Conservation (phyloP, 2,329 filamentous ascomycete species). For the Trichophyton rubrum region DNA sequence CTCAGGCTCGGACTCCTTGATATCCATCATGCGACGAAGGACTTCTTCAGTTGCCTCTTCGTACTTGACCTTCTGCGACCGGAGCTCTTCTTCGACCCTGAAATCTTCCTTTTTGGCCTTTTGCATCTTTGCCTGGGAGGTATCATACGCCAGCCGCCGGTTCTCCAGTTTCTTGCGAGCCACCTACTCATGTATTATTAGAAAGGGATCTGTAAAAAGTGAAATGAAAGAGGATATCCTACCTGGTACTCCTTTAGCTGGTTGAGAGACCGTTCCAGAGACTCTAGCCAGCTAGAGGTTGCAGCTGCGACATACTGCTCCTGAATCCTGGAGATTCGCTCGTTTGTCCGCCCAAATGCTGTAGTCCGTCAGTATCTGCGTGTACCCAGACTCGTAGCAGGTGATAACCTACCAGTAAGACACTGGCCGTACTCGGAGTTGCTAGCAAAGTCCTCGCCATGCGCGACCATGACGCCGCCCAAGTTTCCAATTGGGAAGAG, state of each 20-base stretch:
- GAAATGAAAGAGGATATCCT: constrained; percentile 19
- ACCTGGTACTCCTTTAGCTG: constrained; percentile 99
- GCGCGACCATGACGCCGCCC: constrained; percentile 71
- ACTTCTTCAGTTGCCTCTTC: constrained; percentile 93
- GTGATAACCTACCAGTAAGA: constrained; percentile 45
- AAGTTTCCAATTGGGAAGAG: constrained; percentile 65
- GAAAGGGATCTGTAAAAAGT: not conserved
- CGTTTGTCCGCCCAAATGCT: constrained; percentile 75
- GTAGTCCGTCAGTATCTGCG: constrained; percentile 2
- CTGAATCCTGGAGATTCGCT: constrained; percentile 73
- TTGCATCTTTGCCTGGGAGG: constrained; percentile 77
- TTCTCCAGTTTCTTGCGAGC: constrained; percentile 90
- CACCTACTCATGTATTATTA: constrained; percentile 36
- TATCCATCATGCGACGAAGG: constrained; percentile 83
- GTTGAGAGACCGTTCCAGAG: constrained; percentile 72
- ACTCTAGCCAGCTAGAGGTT: constrained; percentile 76
- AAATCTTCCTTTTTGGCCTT: constrained; percentile 93
- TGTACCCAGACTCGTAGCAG: no score
- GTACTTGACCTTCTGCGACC: constrained; percentile 85
- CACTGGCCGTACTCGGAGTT: constrained; percentile 87
- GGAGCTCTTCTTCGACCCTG: constrained; percentile 80
- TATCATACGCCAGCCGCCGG: constrained; percentile 79
- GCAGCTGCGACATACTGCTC: constrained; percentile 68
- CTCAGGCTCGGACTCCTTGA: constrained; percentile 81
- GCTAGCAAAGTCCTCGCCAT: constrained; percentile 84